Conservation (phyloP, 2,329 filamentous ascomycete genomes). For the Fusarium ambrosium region DNA sequence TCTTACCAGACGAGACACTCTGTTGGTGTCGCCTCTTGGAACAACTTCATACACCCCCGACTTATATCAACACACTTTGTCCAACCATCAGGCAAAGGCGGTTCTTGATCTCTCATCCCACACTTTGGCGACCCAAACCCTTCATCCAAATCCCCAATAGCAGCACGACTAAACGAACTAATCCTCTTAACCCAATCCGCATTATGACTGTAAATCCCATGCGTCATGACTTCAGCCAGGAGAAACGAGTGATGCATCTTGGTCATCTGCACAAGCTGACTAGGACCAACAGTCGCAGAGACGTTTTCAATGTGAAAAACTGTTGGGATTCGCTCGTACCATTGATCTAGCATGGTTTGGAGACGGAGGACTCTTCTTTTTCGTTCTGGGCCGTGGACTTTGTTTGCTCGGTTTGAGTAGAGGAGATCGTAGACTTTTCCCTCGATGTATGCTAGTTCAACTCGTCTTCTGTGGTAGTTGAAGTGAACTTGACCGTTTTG, state of each 20-base stretch:
- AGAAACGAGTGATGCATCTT: conserved; percentile 56
- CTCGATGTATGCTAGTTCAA: conserved; percentile 57
- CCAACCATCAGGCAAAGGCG: conserved; percentile 50
- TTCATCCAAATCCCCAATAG: conserved; percentile 41
- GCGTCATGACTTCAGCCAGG: conserved; percentile 52
- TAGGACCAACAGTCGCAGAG: conserved; percentile 45
- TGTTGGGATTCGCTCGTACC: conserved; percentile 52
- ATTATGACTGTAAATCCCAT: conserved; percentile 56
- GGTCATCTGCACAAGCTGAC: conserved; percentile 52
- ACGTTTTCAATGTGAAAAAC: conserved; percentile 54
- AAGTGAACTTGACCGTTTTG: conserved; percentile 51
- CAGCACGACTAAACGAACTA: conserved; percentile 44
- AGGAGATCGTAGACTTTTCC: conserved; percentile 58
- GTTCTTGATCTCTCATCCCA: background rate
- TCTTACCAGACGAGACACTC: conserved; percentile 53
- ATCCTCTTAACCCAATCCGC: conserved; percentile 55
- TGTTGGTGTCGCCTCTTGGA: conserved; percentile 46
- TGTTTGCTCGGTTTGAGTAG: conserved; percentile 49
- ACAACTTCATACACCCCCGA: conserved; percentile 52
- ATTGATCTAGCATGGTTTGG: conserved; percentile 53
- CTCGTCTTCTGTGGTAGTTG: conserved; percentile 56
- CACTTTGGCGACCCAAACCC: background rate
- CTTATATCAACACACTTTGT: conserved; percentile 50
- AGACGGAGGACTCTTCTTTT: conserved; percentile 47
- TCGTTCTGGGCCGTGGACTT: conserved; percentile 48